Conservation (phyloP, 306 rosid species). For the Astragalus glycyphyllos region DNA sequence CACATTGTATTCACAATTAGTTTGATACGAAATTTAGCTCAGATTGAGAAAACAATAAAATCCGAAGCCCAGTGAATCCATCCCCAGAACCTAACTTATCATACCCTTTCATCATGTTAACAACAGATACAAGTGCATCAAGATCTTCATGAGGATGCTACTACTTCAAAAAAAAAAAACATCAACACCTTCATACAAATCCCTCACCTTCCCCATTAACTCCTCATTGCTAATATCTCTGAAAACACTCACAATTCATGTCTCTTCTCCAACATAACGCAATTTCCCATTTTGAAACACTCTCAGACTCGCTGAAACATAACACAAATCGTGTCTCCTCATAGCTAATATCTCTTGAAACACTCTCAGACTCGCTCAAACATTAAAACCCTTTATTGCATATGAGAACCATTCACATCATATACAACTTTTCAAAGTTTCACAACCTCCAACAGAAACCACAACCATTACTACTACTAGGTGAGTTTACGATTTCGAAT, state of each 20-base stretch:
- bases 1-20: too few relatives aligned
- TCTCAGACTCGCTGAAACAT: too few relatives aligned
- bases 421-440: too few relatives aligned
- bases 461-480: conserved; percentile 27
- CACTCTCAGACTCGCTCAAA: conserved; percentile 66
- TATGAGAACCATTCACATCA: too few relatives aligned
- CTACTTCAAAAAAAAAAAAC: conserved; percentile 89
- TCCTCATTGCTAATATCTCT: conserved; percentile 77
- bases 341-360: conserved; percentile 61
- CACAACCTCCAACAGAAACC: too few relatives aligned
- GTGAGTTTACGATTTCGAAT: conserved; percentile 40
- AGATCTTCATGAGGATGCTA: conserved; percentile 98
- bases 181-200: conserved; percentile 79
- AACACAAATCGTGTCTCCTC: too few relatives aligned
- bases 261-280: conserved; percentile 96
- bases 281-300: too few relatives aligned
- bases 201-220: conserved; percentile 89
- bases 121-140: conserved; percentile 95
- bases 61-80: conserved; percentile 92
- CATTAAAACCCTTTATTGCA: conserved; percentile 62
- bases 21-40: conserved; percentile 87
- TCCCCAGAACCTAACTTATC: conserved; percentile 89
- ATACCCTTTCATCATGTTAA: conserved; percentile 95
- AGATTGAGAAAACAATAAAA: conserved; percentile 77
- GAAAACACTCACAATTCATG: conserved; percentile 82